A percentile compares a stretch with the other conserved stretches of the same genome.
Evolutionary conservation across 2,329 filamentous ascomycete genomes (phyloP).

Genomic region (Colletotrichum paranaense): DNA sequence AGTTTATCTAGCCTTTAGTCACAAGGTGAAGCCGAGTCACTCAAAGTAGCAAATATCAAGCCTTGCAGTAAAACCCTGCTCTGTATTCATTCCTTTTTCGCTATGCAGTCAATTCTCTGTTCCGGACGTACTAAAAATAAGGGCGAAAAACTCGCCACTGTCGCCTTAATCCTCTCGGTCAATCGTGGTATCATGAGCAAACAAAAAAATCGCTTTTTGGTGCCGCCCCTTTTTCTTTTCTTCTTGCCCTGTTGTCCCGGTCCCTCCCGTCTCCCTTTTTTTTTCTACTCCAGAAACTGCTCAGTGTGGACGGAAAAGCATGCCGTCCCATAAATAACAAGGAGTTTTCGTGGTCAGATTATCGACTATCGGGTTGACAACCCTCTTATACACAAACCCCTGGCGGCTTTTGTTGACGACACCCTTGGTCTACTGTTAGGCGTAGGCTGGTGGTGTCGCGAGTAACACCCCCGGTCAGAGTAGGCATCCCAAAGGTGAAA

Average conservation of each 20-base stretch:
- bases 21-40: neutral
- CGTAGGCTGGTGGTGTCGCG: neutral
- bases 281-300: neutral
- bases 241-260: neutral
- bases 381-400: neutral
- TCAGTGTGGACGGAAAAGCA: neutral
- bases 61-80: neutral
- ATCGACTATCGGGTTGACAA: neutral
- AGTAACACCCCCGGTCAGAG: neutral
- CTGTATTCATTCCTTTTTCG: slow-evolving; percentile 1
- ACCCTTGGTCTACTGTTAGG: neutral
- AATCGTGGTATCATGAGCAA: slow-evolving; percentile 34
- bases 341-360: neutral
- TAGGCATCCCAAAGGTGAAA: neutral
- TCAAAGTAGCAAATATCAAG: neutral
- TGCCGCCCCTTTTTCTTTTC: slow-evolving; percentile 20
- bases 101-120: slow-evolving; percentile 3
- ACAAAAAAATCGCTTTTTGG: slow-evolving; percentile 32
- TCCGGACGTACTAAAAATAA: neutral
- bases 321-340: slow-evolving; percentile 6
- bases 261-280: neutral
- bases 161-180: slow-evolving; percentile 7
- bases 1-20: too few species aligned
- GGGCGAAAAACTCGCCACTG: neutral
- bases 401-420: neutral